These are phyloP conservation scores for Mallotus japonicus DNA, from an alignment of 441 rosid species.

Conservation along the genomic window DNA sequence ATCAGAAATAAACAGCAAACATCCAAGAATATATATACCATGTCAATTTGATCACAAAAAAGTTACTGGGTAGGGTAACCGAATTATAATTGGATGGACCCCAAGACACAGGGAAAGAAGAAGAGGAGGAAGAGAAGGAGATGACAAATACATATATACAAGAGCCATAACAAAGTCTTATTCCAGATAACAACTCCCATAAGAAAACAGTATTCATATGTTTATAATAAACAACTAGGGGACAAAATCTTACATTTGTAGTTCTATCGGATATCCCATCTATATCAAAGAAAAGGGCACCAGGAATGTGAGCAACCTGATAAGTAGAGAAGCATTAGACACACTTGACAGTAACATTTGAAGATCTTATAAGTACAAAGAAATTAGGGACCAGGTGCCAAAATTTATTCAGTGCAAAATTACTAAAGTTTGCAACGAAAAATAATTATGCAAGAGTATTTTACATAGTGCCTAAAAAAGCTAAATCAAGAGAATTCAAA, in stretches of 20 bases:
- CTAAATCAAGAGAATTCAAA: constrained; percentile 11
- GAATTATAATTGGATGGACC: no score
- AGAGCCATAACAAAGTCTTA: not conserved
- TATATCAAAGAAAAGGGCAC: constrained; percentile 85
- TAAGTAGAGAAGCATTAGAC: constrained; percentile 15
- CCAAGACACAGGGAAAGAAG: not conserved
- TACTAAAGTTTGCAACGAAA: not conserved
- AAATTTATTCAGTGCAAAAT: not conserved
- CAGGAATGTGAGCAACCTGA: constrained; percentile 96
- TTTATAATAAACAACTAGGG: constrained; percentile 12
- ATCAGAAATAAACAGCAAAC: constrained; percentile 12
- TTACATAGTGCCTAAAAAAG: not conserved
- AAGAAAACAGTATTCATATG: not conserved
- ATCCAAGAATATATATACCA: not conserved
- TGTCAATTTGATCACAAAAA: not conserved
- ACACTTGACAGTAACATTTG: not conserved
- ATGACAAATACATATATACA: not conserved
- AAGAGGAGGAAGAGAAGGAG: not conserved
- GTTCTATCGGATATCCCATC: constrained; percentile 79
- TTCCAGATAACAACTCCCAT: not conserved
- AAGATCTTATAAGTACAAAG: constrained; percentile 1
- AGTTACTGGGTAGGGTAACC: no score
- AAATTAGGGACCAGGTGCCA: constrained; percentile 6
- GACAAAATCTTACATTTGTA: constrained; percentile 50
- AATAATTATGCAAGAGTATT: not conserved